Evolutionary conservation across 2,329 filamentous ascomycete genomes (phyloP), one percentile per base, ranked within the genome.

Genomic region (Penicillium janthinellum): DNA sequence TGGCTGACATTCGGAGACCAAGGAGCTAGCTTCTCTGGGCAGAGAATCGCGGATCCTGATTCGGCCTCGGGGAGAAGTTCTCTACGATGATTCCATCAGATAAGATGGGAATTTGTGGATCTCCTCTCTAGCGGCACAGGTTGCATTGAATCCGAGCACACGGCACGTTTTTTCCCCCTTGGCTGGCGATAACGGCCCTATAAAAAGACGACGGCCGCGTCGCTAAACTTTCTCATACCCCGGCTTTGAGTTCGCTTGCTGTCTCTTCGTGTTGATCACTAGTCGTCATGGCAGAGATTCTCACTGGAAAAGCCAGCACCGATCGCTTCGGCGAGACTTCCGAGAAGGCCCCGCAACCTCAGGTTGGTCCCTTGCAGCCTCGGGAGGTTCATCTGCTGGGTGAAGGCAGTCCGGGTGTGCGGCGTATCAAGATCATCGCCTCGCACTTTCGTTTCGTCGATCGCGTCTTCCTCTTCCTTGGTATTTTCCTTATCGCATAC

Each of bases 401-500:
- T 25, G 47, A 63, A 25, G 61, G 58, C 1, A 79, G 76, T 15
- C 78, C 84, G 5, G 86, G 86, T 71, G 85, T 89, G 6, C 75
- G 71, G n/a, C 83, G 86, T 11, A 82, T 88, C 62, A 84, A 88
- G 71, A 83, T 82, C 34, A 77, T 88, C 49, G 75, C 82, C 6
- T 73, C 79, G 8, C 79, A 84, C 62, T 80, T 88, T 39, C 85
- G 82, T 17, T 62, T 73, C 4, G 59, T 65, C 14, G 84, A 88
- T 69, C 84, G 84, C 34, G 63, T 84, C 60, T 78, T 80, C 61
- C 81, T 90, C 70, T 88, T 89, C 73, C 67, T 83, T 10, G 79
- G 85, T 25, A 78, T 89, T 63, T 89, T 89, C 70, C 71, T 89
- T 35, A 76, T 89, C 55, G 83, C 86, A 11, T 90, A 88, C 70